Evolutionary conservation across 495 filamentous ascomycete genomes (phyloP), one percentile per base, ranked within the genome.

Genomic region (Trichoderma virens): DNA sequence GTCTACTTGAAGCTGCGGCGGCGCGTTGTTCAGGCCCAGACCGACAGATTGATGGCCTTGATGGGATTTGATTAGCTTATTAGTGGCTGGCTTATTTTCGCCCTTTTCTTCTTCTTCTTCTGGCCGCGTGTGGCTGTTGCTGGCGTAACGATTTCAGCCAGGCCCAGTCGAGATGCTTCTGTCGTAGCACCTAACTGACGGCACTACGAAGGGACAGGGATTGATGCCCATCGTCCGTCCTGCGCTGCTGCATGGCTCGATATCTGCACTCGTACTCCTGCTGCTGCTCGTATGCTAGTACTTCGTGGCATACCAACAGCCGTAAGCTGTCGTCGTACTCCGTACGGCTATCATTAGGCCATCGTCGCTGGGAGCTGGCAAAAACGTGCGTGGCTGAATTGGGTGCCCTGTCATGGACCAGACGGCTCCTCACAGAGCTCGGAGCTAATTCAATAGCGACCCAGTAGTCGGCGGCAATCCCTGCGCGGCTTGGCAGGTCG

Each of bases 401-500:
- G n/a, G n/a, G n/a, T n/a, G n/a, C n/a, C n/a, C n/a, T n/a, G n/a
- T n/a, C n/a, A n/a, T n/a, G n/a, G n/a, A n/a, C n/a, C n/a, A n/a
- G 32, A 35, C 11, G 32, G 32, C 32, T 35, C 51, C 51, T 23
- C 51, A 9, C 23, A 28, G 4, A 20, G 51, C 27, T 56, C 51
- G 51, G 51, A 56, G 51, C 51, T 56, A 56, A 30, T 56, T 56
- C 51, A 14, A 7, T 30, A 27, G 51, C 51, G 51, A 27, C 51
- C 51, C 20, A 27, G 51, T 56, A 56, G 51, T 56, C 51, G 51
- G 25, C 51, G 16, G 51, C 51, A 56, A 45, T 27, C 51, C 51
- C 25, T 30, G 51, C 16, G 51, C 23, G 45, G 45, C 23, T 5
- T 51, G 45, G 45, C 23, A 51, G 20, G 51, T 30, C 25, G 51